phyloP scores from a whole-genome alignment of 1,284 basidiomycete genomes.

The Austroboletus novae-zelandiae region DNA sequence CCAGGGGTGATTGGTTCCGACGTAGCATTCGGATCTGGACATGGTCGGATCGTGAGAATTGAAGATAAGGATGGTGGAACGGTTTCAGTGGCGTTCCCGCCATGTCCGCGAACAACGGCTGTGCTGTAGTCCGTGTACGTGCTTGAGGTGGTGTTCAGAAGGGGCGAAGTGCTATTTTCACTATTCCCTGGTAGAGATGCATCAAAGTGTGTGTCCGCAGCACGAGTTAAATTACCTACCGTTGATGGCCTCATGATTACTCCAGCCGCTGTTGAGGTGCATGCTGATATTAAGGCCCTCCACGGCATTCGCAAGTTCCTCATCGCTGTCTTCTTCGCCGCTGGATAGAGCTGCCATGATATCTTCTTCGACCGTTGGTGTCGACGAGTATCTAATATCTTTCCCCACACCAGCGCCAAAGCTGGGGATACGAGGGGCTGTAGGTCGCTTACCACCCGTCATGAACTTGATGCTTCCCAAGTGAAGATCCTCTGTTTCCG shows the following conservation, averaged over 20 bases:
- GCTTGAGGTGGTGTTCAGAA: slow-evolving; percentile 48
- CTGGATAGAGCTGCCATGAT: slow-evolving; percentile 33
- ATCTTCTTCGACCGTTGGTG: slow-evolving; percentile 22
- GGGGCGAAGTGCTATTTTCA: slow-evolving; percentile 50
- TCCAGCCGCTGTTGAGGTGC: slow-evolving; percentile 50
- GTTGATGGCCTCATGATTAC: slow-evolving; percentile 35
- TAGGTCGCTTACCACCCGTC: slow-evolving; percentile 58
- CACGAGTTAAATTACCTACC: slow-evolving; percentile 29
- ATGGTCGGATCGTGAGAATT: slow-evolving; percentile 66
- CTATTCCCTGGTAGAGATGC: slow-evolving; percentile 31
- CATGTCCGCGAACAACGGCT: slow-evolving; percentile 55
- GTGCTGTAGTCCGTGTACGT: slow-evolving; percentile 64
- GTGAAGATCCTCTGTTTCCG: slow-evolving; percentile 68
- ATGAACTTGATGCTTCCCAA: slow-evolving; percentile 85
- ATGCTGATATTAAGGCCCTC: slow-evolving; percentile 49
- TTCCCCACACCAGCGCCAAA: slow-evolving; percentile 76
- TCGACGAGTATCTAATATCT: slow-evolving; percentile 40
- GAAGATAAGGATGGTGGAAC: slow-evolving; percentile 64
- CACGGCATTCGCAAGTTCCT: slow-evolving; percentile 71
- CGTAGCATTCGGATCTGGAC: slow-evolving; percentile 46
- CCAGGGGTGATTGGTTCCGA: slow-evolving; percentile 34
- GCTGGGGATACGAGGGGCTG: slow-evolving; percentile 77
- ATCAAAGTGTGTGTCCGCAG: slow-evolving; percentile 14
- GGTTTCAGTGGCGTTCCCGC: slow-evolving; percentile 38
- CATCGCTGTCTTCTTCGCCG: slow-evolving; percentile 53